phyloP scores from a whole-genome alignment of 805 yeast genomes.

The Zygotorulaspora florentina region DNA sequence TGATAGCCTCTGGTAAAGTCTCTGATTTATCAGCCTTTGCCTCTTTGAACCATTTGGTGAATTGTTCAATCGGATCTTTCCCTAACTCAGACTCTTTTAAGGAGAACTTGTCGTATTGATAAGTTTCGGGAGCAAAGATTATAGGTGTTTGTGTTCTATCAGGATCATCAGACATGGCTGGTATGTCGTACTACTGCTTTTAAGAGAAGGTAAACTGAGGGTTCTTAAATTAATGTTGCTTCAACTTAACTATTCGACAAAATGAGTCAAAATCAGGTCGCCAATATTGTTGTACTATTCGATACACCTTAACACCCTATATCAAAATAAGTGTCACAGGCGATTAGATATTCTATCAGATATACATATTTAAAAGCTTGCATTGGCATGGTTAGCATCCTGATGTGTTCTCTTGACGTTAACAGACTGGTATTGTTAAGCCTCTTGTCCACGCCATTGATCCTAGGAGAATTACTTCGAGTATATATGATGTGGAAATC shows the following conservation, averaged over 20 bases:
- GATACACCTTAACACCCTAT: too few relatives aligned
- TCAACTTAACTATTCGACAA: too few relatives aligned
- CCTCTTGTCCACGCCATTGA: constrained; percentile 62
- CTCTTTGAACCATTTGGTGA: constrained; percentile 78
- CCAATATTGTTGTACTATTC: too few relatives aligned
- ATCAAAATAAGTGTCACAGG: too few relatives aligned
- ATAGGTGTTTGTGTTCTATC: constrained; percentile 31
- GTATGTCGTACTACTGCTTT: background rate
- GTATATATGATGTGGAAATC: constrained; percentile 43
- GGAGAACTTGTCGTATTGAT: constrained; percentile 72
- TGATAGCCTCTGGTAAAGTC: constrained; percentile 75
- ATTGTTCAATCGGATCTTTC: constrained; percentile 67
- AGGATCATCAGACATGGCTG: constrained; percentile 19
- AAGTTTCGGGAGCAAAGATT: constrained; percentile 78
- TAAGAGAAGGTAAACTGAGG: too few relatives aligned
- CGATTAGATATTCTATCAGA: background rate
- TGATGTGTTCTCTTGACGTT: background rate
- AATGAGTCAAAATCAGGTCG: too few relatives aligned
- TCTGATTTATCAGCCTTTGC: constrained; percentile 54
- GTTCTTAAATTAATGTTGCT: too few relatives aligned
- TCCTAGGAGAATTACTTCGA: constrained; percentile 61
- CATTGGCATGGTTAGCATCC: background rate
- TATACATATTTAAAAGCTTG: background rate
- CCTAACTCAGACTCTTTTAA: constrained; percentile 52
- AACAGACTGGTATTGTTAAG: constrained; percentile 10